Conservation (phyloP, 1,139 yeast species). For the Diutina pseudorugosa region DNA sequence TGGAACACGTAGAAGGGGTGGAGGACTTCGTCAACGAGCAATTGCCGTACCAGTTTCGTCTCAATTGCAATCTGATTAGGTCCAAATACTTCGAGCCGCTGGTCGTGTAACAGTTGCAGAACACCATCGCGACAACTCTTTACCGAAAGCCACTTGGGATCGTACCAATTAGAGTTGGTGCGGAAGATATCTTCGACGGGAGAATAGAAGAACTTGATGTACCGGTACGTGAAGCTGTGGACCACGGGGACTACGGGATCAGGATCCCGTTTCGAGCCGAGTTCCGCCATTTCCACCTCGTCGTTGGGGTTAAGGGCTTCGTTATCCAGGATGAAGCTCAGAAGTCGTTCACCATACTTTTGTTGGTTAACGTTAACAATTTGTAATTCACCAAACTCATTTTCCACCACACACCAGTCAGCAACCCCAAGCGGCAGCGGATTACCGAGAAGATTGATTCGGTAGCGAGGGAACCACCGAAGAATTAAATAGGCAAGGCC, state of each 20-base stretch:
- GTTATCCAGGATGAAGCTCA: conserved; percentile 42
- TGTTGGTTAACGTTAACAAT: conserved; percentile 42
- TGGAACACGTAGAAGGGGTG: conserved; percentile 96
- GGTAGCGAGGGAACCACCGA: conserved; percentile 77
- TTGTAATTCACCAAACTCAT: conserved; percentile 79
- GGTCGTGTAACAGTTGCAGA: conserved; percentile 54
- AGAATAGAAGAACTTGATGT: conserved; percentile 68
- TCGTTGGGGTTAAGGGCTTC: conserved; percentile 11
- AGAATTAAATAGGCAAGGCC: conserved; percentile 66
- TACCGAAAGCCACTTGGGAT: conserved; percentile 55
- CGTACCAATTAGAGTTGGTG: conserved; percentile 82
- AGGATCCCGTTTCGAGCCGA: conserved; percentile 11
- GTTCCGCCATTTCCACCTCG: conserved; percentile 7
- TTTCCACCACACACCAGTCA: conserved; percentile 90
- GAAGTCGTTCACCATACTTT: conserved; percentile 59
- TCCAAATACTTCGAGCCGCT: conserved; percentile 66
- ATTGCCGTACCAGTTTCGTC: conserved; percentile 53
- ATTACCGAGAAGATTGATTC: conserved; percentile 56
- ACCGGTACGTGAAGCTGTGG: conserved; percentile 67
- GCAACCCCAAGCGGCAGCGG: conserved; percentile 64
- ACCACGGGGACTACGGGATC: conserved; percentile 65
- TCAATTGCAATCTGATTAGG: conserved; percentile 62
- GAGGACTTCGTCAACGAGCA: conserved; percentile 74
- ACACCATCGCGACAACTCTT: conserved; percentile 40
- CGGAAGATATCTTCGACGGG: conserved; percentile 80